phyloP scores from a whole-genome alignment of 2,329 filamentous ascomycete species.

The Fonsecaea multimorphosa region DNA sequence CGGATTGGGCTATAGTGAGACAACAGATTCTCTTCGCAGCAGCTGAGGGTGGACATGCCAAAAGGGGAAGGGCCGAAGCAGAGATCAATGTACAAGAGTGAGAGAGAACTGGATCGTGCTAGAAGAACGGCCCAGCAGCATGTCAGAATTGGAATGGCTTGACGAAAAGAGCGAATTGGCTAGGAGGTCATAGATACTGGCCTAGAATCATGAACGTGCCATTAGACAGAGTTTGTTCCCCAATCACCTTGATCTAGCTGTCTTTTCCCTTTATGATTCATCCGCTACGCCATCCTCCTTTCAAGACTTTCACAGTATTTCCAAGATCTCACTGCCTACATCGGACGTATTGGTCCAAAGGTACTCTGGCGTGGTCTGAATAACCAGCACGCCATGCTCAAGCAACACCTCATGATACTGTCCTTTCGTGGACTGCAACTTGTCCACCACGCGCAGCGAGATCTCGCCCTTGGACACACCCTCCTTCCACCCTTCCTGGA shows the following conservation, averaged over 20 bases:
- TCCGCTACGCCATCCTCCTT: background rate
- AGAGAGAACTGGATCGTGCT: background rate
- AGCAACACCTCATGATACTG: conserved; percentile 56
- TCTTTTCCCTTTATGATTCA: no score
- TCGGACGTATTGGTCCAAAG: conserved; percentile 50
- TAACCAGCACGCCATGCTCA: conserved; percentile 57
- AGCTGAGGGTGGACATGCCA: background rate
- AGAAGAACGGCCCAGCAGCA: background rate
- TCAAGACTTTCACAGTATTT: conserved; percentile 4
- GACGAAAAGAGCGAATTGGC: background rate
- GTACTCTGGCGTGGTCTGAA: conserved; percentile 52
- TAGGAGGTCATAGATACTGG: background rate
- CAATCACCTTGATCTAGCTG: no score
- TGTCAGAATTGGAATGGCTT: background rate
- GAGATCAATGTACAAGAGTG: background rate
- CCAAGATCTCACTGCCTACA: conserved; percentile 21
- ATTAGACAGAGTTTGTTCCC: no score
- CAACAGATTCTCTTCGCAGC: background rate
- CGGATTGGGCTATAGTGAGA: no score
- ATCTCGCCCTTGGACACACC: conserved; percentile 53
- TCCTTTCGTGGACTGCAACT: conserved; percentile 46
- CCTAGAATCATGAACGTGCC: background rate
- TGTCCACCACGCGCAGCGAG: conserved; percentile 57
- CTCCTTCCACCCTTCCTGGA: conserved; percentile 55
- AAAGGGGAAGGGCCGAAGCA: background rate